phyloP scores from a whole-genome alignment of 164 flowering plant species.

The Vitis vinifera region ASM3070453v1 NC_081811.1:25459501-25460000 shows the following conservation, averaged over 20 bases:
- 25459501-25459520: background rate
- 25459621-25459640: constrained; percentile 38
- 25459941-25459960: constrained; percentile 27
- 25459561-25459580: background rate
- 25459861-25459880: background rate
- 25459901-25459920: constrained; percentile 11
- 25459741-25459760: constrained; percentile 29
- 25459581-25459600: background rate
- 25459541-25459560: background rate
- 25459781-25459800: constrained; percentile 44
- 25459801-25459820: constrained; percentile 53
- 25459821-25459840: background rate
- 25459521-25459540: background rate
- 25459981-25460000: constrained; percentile 24
- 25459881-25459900: background rate
- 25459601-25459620: constrained; percentile 36
- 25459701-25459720: constrained; percentile 7
- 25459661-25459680: constrained; percentile 17
- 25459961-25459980: constrained; percentile 36
- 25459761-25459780: constrained; percentile 21
- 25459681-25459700: constrained; percentile 23
- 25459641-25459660: constrained; percentile 27
- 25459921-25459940: constrained; percentile 45
- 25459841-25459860: background rate
- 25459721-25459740: constrained; percentile 7